Conservation (phyloP, 257 asterid species). For the Verbascum thapsus region DNA sequence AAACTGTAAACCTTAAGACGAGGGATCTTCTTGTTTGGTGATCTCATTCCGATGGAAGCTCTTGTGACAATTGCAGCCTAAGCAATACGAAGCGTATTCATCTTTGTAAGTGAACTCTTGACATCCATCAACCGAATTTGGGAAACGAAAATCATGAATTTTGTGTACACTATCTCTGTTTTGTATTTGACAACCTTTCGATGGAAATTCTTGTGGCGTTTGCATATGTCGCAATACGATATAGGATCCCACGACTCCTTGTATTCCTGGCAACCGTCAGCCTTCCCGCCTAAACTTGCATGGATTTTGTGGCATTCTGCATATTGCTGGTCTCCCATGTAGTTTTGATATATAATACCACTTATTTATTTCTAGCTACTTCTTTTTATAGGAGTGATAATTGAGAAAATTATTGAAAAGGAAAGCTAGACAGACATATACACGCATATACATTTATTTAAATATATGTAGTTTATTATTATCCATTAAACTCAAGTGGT, state of each 20-base stretch:
- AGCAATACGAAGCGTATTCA: conserved; percentile 14
- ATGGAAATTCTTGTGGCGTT: conserved; percentile 23
- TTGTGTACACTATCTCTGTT: conserved; percentile 20
- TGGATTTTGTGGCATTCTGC: conserved; percentile 25
- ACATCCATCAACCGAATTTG: conserved; percentile 23
- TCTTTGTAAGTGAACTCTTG: background rate
- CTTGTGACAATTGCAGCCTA: conserved; percentile 28
- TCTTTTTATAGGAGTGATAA: too few relatives aligned
- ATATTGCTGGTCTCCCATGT: conserved; percentile 12
- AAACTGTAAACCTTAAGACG: too few relatives aligned
- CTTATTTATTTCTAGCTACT: too few relatives aligned
- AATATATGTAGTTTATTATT: too few relatives aligned
- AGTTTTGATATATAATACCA: background rate
- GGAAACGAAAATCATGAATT: background rate
- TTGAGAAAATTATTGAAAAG: too few relatives aligned
- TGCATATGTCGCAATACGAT: background rate
- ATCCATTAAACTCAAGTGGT: too few relatives aligned
- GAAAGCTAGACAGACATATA: too few relatives aligned
- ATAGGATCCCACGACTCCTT: background rate
- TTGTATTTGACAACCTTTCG: background rate
- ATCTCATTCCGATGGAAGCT: conserved; percentile 27
- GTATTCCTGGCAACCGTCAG: conserved; percentile 26
- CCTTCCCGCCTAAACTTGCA: background rate
- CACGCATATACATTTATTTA: too few relatives aligned
- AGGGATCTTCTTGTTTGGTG: too few relatives aligned